Percentiles rank a stretch among this genome's conserved stretches.
phyloP scores from a whole-genome alignment of 192 early-diverging fungal genomes.

The Coemansia sp. region DNA sequence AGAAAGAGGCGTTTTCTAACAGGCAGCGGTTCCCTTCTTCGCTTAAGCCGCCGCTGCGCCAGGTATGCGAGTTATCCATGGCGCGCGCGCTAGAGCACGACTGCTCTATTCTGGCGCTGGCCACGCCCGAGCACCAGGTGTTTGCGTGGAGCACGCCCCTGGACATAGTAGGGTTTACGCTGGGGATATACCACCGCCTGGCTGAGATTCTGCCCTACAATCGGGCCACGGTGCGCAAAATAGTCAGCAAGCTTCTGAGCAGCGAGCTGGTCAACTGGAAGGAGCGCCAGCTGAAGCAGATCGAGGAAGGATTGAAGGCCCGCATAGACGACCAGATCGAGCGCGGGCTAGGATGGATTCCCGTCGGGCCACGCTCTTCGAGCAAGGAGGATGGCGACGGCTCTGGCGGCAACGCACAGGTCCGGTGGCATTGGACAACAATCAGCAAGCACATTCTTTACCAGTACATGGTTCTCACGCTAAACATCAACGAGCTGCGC shows the following conservation, averaged over 20 bases:
- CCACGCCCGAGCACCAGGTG: slow-evolving; percentile 42
- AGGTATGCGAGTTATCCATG: slow-evolving; percentile 53
- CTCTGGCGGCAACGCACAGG: slow-evolving; percentile 28
- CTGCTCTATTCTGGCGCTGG: slow-evolving; percentile 26
- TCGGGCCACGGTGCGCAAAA: slow-evolving; percentile 48
- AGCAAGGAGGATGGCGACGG: slow-evolving; percentile 27
- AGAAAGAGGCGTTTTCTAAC: slow-evolving; percentile 40
- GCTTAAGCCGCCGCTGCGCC: slow-evolving; percentile 46
- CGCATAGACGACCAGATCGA: slow-evolving; percentile 51
- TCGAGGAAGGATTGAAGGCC: slow-evolving; percentile 48
- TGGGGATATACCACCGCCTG: slow-evolving; percentile 36
- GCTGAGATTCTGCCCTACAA: slow-evolving; percentile 47
- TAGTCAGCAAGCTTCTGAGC: slow-evolving; percentile 48
- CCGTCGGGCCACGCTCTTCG: slow-evolving; percentile 25
- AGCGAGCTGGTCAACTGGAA: slow-evolving; percentile 49
- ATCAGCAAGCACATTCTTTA: slow-evolving; percentile 52
- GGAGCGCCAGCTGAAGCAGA: slow-evolving; percentile 50
- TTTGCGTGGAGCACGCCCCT: slow-evolving; percentile 49
- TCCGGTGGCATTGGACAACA: slow-evolving; percentile 55
- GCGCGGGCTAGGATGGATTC: slow-evolving; percentile 47
- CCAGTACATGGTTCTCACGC: slow-evolving; percentile 50
- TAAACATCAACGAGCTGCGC: slow-evolving; percentile 48
- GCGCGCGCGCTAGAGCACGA: slow-evolving; percentile 49
- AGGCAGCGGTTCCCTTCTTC: slow-evolving; percentile 50
- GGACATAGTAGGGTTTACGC: slow-evolving; percentile 49